phyloP scores from a whole-genome alignment of 192 early-diverging fungal genomes.

The Lobosporangium transversale region DNA sequence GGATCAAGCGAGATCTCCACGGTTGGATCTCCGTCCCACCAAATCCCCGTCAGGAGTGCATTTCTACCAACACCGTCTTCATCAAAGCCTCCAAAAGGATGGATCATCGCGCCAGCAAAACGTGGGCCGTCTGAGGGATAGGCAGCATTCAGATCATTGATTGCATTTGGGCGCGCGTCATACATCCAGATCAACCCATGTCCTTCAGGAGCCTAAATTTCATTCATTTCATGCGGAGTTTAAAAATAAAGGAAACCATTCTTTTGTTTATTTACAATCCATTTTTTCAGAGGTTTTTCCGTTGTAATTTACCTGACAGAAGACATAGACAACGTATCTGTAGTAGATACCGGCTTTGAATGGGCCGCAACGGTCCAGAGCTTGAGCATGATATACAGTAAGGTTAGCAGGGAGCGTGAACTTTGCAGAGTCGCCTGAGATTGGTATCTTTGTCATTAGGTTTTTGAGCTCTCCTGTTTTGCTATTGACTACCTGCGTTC shows the following conservation, averaged over 20 bases:
- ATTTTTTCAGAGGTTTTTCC: not conserved
- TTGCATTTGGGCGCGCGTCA: conserved; percentile 1
- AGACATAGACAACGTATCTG: conserved; percentile 19
- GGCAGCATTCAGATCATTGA: not conserved
- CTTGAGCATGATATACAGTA: not conserved
- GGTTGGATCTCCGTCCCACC: no score
- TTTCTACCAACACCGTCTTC: not conserved
- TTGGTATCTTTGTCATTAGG: conserved; percentile 21
- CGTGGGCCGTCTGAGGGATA: not conserved
- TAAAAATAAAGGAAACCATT: not conserved
- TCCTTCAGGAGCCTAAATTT: not conserved
- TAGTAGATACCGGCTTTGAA: conserved; percentile 7
- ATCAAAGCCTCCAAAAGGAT: conserved; percentile 16
- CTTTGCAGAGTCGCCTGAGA: not conserved
- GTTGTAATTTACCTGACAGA: conserved; percentile 15
- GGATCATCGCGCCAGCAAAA: conserved; percentile 12
- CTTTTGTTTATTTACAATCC: no score
- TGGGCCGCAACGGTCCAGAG: conserved; percentile 1
- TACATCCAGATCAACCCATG: conserved; percentile 1
- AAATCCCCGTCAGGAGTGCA: conserved; percentile 2
- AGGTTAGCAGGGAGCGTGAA: not conserved
- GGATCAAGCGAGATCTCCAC: no score
- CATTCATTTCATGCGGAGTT: no score
- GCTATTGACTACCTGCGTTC: conserved; percentile 21
- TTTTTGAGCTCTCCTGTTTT: conserved; percentile 23